Conservation (phyloP, 345 rosid species). For the Populus tremula region DNA sequence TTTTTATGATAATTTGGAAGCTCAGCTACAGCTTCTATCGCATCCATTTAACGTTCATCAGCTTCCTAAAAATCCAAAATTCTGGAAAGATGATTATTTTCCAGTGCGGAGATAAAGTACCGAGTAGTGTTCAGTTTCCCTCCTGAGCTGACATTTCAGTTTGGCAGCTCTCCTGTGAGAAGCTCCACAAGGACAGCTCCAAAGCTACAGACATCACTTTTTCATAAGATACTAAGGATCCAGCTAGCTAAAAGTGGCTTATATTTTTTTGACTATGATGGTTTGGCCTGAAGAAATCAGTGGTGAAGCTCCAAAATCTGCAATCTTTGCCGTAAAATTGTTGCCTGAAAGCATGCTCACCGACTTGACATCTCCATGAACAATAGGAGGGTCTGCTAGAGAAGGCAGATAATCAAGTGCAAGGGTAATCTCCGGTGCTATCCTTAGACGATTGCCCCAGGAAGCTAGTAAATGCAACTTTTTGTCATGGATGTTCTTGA, state of each 20-base stretch:
- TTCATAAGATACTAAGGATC: neutral
- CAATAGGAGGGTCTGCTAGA: too few relatives aligned
- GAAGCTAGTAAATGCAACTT: too few relatives aligned
- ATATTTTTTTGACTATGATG: neutral
- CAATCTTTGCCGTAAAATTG: slow-evolving; percentile 13
- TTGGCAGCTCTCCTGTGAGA: slow-evolving; percentile 18
- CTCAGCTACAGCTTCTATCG: too few relatives aligned
- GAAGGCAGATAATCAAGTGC: too few relatives aligned
- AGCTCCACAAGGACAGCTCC: neutral
- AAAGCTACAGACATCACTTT: neutral
- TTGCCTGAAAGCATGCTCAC: neutral
- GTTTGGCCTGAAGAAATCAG: slow-evolving; percentile 4
- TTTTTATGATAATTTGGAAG: too few relatives aligned
- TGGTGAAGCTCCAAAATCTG: slow-evolving; percentile 30
- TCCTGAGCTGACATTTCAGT: neutral
- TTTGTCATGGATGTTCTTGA: too few relatives aligned
- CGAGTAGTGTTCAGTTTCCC: neutral
- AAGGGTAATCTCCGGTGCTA: too few relatives aligned
- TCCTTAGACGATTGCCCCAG: too few relatives aligned
- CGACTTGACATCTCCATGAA: too few relatives aligned
- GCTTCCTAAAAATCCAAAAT: neutral
- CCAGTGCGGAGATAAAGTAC: slow-evolving; percentile 12
- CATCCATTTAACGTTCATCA: neutral
- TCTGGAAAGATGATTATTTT: neutral
- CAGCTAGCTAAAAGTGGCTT: neutral